Evolutionary conservation across 352 stramenopile species (phyloP), one percentile per base, ranked within the genome.

Genomic region (Pythium periplocum): DNA sequence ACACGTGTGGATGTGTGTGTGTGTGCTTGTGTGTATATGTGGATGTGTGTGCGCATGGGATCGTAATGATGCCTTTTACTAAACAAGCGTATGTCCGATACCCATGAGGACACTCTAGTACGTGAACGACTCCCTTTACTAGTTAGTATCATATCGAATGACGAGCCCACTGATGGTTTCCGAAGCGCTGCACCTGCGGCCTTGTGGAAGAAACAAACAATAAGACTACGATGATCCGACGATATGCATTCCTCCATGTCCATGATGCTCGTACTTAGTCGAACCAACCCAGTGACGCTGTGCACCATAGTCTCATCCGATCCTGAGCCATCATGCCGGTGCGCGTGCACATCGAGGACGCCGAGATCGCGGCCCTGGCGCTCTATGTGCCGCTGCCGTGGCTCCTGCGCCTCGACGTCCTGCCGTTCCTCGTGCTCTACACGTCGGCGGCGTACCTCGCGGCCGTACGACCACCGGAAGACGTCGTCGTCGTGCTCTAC

Each of bases 191-290:
- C 47, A 45, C 33, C 11, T 30, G 33, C 34, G 34, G 34, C 41
- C 11, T 56, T 90, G 77, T 75, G 74, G 80, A 90, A 78, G 68
- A 60, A 60, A 75, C 69, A 66, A 64, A 65, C 76, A 64, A 59
- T 61, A 87, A 89, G 81, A 91, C 81, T 91, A 91, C 81, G 81
- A 91, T 91, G 81, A 91, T 88, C 81, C 80, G 81, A 90, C 73
- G 72, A 79, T 69, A 69, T 70, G 62, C 34, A 45, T 51, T 12
- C 17, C 17, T 59, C 17, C 2, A 69, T 49, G 8, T 5, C 32
- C 10, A 12, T 31, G 34, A 53, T 45, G n/a, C 17, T 67, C 60
- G 51, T 59, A 62, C 53, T 59, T 67, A 61, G 17, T 33, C 37
- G 52, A 34, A 52, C 31, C 6, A 40, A 46, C 12, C 12, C 38